Percentiles rank a stretch among this genome's conserved stretches.
Evolutionary conservation across 2,329 filamentous ascomycete genomes (phyloP).

Genomic region (Botrytis deweyae): DNA sequence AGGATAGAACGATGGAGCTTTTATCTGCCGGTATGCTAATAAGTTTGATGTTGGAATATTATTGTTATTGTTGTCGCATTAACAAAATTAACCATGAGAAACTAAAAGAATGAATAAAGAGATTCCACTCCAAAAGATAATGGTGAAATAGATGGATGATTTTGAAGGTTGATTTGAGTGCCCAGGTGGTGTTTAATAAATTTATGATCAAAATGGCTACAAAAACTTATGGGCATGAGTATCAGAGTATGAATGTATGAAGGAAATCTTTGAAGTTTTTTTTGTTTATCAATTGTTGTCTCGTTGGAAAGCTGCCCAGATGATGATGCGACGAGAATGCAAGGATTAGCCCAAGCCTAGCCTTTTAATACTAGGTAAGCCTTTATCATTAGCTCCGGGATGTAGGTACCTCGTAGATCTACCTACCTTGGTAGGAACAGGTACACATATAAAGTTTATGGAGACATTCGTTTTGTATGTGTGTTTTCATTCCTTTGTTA

Average conservation of each 20-base stretch:
- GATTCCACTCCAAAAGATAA: background rate
- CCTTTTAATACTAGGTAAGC: background rate
- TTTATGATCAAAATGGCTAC: background rate
- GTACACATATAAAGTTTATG: background rate
- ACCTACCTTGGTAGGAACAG: background rate
- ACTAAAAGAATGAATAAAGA: slow-evolving; percentile 15
- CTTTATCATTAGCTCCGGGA: slow-evolving; percentile 20
- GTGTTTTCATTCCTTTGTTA: background rate
- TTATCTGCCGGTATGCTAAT: background rate
- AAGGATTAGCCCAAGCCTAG: slow-evolving; percentile 18
- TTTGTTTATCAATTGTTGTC: background rate
- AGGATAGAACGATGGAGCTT: background rate
- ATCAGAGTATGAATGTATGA: slow-evolving; percentile 1
- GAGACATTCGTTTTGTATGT: background rate
- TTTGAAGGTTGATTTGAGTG: background rate
- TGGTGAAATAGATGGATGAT: background rate
- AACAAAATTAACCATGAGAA: background rate
- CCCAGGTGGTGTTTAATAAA: background rate
- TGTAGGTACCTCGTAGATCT: slow-evolving; percentile 9
- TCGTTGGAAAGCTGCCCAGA: slow-evolving; percentile 12
- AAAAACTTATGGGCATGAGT: background rate
- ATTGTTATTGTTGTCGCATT: slow-evolving; percentile 19
- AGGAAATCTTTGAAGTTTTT: background rate
- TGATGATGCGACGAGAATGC: slow-evolving; percentile 18
- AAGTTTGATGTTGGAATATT: slow-evolving; percentile 17